These are phyloP conservation scores for Fusarium sarcochroum DNA, from an alignment of 2,329 filamentous ascomycete genomes.

Conservation along the genomic window DNA sequence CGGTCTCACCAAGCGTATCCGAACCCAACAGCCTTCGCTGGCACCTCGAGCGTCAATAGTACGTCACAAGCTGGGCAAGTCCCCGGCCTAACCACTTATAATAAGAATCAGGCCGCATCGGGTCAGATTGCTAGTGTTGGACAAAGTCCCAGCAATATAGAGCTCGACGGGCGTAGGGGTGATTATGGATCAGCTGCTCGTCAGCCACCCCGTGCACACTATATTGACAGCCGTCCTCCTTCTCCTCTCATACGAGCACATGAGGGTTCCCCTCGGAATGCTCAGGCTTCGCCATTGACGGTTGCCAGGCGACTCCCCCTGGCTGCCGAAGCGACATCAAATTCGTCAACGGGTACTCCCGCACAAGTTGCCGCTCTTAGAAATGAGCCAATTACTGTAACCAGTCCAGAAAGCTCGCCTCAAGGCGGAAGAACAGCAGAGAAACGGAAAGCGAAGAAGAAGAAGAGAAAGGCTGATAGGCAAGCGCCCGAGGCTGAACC, in stretches of 20 bases:
- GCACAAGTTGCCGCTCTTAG: conserved; percentile 72
- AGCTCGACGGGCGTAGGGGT: conserved; percentile 33
- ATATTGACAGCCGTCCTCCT: conserved; percentile 56
- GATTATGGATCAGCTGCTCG: conserved; percentile 27
- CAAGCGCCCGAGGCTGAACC: conserved; percentile 62
- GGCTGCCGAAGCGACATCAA: conserved; percentile 32
- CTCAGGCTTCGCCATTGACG: conserved; percentile 74
- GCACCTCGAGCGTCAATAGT: conserved; percentile 25
- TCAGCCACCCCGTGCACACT: conserved; percentile 41
- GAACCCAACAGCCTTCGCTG: conserved; percentile 15
- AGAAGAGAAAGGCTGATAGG: conserved; percentile 68
- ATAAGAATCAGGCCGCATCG: conserved; percentile 30
- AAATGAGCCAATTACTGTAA: conserved; percentile 62
- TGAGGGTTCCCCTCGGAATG: conserved; percentile 79
- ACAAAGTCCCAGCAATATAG: conserved; percentile 57
- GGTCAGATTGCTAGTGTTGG: conserved; percentile 55
- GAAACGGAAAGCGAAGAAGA: conserved; percentile 66
- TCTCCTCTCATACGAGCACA: conserved; percentile 80
- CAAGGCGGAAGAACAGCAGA: conserved; percentile 63
- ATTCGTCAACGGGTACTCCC: conserved; percentile 52
- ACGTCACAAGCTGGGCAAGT: conserved; percentile 41
- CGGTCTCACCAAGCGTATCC: conserved; percentile 23
- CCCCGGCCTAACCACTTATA: conserved; percentile 53
- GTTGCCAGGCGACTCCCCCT: conserved; percentile 55
- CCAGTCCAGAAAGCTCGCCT: conserved; percentile 73